Evolutionary conservation across 2,329 filamentous ascomycete genomes (phyloP), one percentile per base, ranked within the genome.

Genomic region (Aureobasidium subglaciale): DNA sequence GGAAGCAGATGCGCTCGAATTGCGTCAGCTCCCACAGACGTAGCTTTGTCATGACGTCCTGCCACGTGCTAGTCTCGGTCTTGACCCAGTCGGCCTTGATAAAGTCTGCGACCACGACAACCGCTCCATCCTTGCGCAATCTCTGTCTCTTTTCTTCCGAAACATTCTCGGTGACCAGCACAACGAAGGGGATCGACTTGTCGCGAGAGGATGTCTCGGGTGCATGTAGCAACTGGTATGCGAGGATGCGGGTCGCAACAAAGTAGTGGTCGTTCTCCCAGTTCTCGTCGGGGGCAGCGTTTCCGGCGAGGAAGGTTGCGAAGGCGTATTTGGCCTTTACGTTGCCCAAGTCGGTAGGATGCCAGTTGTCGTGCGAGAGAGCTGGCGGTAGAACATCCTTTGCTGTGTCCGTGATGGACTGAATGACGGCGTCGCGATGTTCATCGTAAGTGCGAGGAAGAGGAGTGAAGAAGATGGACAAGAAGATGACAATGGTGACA

Each of bases 1-100:
- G 58, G 62, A 71, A 66, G 25, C 63, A 60, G 37, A 73, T 65
- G 13, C 60, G 60, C 25, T 68, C 67, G 60, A 70, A 73, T 38
- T 71, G 63, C 1, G 63, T 68, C 55, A 73, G 63, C 58, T 72
- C 62, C 64, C 65, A 73, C 2, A 71, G 62, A 22, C 68, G 68
- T 24, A 74, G 61, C 60, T 74, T 74, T 15, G 67, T 65, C 63
- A 73, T 63, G 22, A 72, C 63, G 27, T 71, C 64, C 42, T 63
- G 59, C 69, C 68, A 73, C 22, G 65, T 61, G 7, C 59, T 55
- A 9, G 59, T 52, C 22, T 52, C 62, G 1, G 65, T 59, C 7
- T 64, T 59, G n/a, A 68, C 62, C 68, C 67, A 71, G 45, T 65
- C 64, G 29, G 65, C 59, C n/a, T 63, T 57, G 18, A 71, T 61